Base-by-base conservation (phyloP, 805 yeast genomes). In the Hagleromyces aurorensis region DNA sequence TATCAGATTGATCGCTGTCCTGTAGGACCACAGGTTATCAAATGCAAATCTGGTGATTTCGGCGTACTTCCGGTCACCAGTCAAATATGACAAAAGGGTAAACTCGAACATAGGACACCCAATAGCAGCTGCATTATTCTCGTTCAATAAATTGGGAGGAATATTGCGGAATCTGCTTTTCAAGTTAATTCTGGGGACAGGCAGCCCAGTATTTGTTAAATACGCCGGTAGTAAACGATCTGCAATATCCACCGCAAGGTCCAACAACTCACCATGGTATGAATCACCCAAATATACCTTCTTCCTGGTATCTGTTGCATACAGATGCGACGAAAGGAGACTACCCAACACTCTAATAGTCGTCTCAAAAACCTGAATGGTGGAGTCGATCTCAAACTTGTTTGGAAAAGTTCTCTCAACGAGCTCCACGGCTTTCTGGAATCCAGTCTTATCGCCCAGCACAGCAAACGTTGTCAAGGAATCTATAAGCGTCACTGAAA, bases 111-210 rank as follows among this genome's bases (percentile, higher is more conserved):
- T 67, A 3, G 94, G 82, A 1, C 87, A 75, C 0, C 86, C 79
- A 11, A 87, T 89, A 2, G 96, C 96, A 0, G 96, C 80, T 0
- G 86, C 71, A 50, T 95, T 86, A 5, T 86, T 86, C 37, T 83
- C 93, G 8, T 61, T 41, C 29, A 70, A 67, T 4, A 72, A 37
- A 1, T 50, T 46, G 5, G 53, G 36, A 0, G 80, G 73, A 0
- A 76, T 39, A 1, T 59, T 30, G 19, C 55, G 31, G 1, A 71
- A 60, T 0, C 87, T 89, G 13, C 59, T 43, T 11, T 58, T 58
- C 14, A 87, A 52, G 49, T 87, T 84, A 6, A 84, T 71, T 37
- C 96, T 59, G 0, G 97, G 85, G n/a, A 69, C 63, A 0, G 96
- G 96, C 6, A 86, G 64, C 0, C 77, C 77, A 0, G 71, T 59